Conservation (phyloP, 257 asterid genomes). For the Nicotiana obtusifolia region DNA sequence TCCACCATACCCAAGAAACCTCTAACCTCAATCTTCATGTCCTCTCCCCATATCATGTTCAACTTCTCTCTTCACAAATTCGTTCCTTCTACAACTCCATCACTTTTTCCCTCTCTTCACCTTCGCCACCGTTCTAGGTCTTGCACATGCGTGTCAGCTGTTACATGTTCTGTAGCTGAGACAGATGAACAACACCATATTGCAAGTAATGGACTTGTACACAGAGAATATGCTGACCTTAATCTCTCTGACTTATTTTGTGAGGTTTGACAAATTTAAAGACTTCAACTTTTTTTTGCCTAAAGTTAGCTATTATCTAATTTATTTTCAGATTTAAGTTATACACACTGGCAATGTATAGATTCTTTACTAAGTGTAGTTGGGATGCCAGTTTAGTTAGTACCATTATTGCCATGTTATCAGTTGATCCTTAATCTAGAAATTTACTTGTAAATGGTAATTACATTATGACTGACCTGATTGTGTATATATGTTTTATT, state of each 20-base stretch:
- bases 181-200: constrained; percentile 26
- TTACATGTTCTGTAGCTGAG: constrained; percentile 14
- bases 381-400: neutral
- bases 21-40: neutral
- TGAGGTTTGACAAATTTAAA: constrained; percentile 30
- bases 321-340: neutral
- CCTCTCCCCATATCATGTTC: neutral
- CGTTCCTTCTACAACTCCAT: constrained; percentile 6
- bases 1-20: neutral
- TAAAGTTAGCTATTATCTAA: neutral
- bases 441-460: too few species aligned
- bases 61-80: neutral
- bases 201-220: constrained; percentile 55
- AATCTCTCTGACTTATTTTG: constrained; percentile 57
- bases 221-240: constrained; percentile 83
- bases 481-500: too few species aligned
- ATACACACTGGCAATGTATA: neutral
- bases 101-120: neutral
- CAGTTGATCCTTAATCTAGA: neutral
- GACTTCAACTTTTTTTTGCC: neutral
- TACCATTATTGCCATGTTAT: neutral
- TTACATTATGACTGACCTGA: too few species aligned
- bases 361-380: neutral
- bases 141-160: constrained; percentile 6
- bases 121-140: neutral